Evolutionary conservation across 192 early-diverging fungal genomes (phyloP).

Genomic region (Podochytrium sp.): DNA sequence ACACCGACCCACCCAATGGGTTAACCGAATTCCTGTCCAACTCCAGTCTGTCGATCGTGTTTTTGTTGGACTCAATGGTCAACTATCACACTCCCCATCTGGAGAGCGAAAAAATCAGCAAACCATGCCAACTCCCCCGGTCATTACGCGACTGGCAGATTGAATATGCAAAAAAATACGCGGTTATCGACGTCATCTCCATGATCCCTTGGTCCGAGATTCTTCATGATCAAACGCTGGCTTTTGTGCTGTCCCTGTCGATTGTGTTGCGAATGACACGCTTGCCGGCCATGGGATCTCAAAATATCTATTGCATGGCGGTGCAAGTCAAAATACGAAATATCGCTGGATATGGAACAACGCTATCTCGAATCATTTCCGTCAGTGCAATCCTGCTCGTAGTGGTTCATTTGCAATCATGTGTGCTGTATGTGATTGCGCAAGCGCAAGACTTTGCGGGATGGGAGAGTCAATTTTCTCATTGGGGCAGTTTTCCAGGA

Average conservation of each 20-base stretch:
- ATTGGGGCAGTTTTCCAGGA: not conserved
- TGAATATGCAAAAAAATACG: not conserved
- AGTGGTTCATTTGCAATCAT: slow-evolving; percentile 34
- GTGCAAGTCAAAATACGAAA: not conserved
- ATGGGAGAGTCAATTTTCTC: not conserved
- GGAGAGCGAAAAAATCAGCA: not conserved
- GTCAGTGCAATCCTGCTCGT: slow-evolving; percentile 10
- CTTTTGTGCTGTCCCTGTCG: not conserved
- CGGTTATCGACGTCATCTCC: not conserved
- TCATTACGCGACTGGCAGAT: not conserved
- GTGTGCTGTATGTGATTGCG: slow-evolving; percentile 18
- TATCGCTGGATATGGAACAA: slow-evolving; percentile 21
- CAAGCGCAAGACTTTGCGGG: not conserved
- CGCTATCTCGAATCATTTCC: slow-evolving; percentile 1
- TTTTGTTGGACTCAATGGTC: not conserved
- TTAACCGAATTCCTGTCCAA: too few relatives aligned
- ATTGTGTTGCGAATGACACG: not conserved
- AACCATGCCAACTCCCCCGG: not conserved
- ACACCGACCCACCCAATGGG: too few relatives aligned
- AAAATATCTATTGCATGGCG: not conserved
- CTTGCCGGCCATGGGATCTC: not conserved
- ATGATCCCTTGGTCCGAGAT: not conserved
- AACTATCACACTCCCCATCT: not conserved
- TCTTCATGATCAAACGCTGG: not conserved
- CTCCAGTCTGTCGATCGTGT: not conserved